Conservation (phyloP, 805 yeast species). For the Candida vaughaniae region DNA sequence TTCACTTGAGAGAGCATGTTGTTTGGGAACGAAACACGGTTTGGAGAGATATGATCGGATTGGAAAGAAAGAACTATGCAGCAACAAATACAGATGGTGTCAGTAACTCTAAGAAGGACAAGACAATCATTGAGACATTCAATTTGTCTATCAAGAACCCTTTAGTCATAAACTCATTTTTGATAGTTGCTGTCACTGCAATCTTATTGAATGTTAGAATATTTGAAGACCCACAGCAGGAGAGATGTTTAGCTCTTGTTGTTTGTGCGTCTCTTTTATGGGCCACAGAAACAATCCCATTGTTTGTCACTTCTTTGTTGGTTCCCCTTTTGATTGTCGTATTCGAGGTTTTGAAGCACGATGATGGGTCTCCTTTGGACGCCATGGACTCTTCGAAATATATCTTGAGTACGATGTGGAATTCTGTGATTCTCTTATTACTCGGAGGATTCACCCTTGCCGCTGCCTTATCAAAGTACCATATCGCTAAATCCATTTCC, state of each 20-base stretch:
- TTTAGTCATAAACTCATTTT: conserved; percentile 39
- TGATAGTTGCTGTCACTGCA: conserved; percentile 50
- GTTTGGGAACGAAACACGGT: conserved; percentile 58
- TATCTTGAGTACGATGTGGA: conserved; percentile 53
- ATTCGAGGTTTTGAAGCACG: conserved; percentile 64
- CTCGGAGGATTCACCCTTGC: conserved; percentile 57
- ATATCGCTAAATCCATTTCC: conserved; percentile 49
- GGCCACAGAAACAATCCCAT: conserved; percentile 95
- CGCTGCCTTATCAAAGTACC: conserved; percentile 53
- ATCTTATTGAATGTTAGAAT: conserved; percentile 27
- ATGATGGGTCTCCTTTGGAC: conserved; percentile 44
- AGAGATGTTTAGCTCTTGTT: conserved; percentile 70
- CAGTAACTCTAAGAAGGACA: conserved; percentile 4
- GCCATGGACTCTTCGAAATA: conserved; percentile 43
- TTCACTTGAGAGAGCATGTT: conserved; percentile 54
- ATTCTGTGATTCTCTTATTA: conserved; percentile 49
- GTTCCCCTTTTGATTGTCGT: conserved; percentile 81
- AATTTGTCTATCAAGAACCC: conserved; percentile 34
- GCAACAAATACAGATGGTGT: conserved; percentile 39
- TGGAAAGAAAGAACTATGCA: conserved; percentile 75
- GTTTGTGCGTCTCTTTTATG: conserved; percentile 81
- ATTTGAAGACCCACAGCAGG: conserved; percentile 35
- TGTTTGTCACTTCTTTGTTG: conserved; percentile 82
- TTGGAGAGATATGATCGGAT: conserved; percentile 57
- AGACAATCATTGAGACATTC: conserved; percentile 13